Evolutionary conservation across 345 rosid genomes (phyloP), one percentile per base, ranked within the genome.

Genomic region (Garcia nutans): DNA sequence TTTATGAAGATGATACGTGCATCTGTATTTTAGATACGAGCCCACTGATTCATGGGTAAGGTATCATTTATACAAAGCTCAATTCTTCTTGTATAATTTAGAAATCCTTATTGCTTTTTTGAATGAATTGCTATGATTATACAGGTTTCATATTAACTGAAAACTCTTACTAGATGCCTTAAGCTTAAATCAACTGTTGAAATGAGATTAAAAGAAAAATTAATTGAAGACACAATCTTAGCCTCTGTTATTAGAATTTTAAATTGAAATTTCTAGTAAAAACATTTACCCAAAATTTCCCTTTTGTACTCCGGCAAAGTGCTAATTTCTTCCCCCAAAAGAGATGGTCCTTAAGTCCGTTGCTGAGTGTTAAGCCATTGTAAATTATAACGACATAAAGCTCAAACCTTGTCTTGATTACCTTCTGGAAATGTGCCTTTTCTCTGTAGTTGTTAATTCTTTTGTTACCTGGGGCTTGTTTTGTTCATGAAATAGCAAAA

Each of bases 1-100:
- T 95, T 56, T 95, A 90, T 64, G 99, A 95, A 85, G 99, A 95
- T 84, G 96, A 95, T 69, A 76, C 65, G 84, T 95, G 97, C 80
- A 76, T 95, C 28, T 95, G 97, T 81, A 91, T 95, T 77, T 80
- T 95, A 90, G 99, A 95, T 83, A 80, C 85, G 0, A 88, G 79
- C 72, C 99, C 99, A 49, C 80, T 95, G 76, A 84, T 86, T 79
- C 85, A 71, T 83, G 99, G 97, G 99, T 95, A 91, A 86, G 94
- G 89, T 89, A 88, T 86, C 78, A 81, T 71, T 73, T 76, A 31
- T 52, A 17, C 57, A 56, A 16, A 66, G 60, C 52, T 58, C 17
- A 31, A 33, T 12, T 59, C 10, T 45, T 20, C 13, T 37, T 41
- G 16, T 3, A 6, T 54, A 54, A 6, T 17, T 54, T 54, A 54